Percentiles rank a stretch among this genome's conserved stretches.
Evolutionary conservation across 495 filamentous ascomycete species (phyloP).

Genomic region (Xanthoparmelia taractica): DNA sequence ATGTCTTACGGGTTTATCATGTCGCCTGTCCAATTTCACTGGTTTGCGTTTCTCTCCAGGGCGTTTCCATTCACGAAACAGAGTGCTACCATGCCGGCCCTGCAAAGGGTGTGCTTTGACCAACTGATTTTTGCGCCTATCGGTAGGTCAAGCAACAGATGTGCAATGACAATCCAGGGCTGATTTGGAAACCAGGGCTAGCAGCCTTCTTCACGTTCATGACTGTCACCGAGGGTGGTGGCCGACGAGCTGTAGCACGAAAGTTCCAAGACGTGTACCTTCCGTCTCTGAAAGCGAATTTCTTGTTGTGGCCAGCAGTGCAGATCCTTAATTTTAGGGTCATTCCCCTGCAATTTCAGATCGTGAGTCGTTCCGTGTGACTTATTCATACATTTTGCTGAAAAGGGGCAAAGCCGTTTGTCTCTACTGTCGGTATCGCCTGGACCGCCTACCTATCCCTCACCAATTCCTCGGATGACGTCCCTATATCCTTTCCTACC

Average conservation of each 20-base stretch:
- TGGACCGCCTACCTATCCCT: conserved; percentile 99
- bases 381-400: neutral
- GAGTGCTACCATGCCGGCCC: conserved; percentile 61
- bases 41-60: conserved; percentile 82
- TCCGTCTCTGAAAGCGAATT: conserved; percentile 93
- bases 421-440: conserved; percentile 90
- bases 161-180: neutral
- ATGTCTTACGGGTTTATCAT: conserved; percentile 95
- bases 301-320: conserved; percentile 88
- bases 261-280: conserved; percentile 93
- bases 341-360: conserved; percentile 91
- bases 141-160: conserved; percentile 39
- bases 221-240: conserved; percentile 92
- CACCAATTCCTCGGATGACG: conserved; percentile 78
- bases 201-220: conserved; percentile 90
- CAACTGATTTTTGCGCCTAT: conserved; percentile 93
- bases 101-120: conserved; percentile 88
- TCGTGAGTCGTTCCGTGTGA: conserved; percentile 53
- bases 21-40: conserved; percentile 93
- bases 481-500: conserved; percentile 1
- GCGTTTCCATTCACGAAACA: conserved; percentile 78
- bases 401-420: conserved; percentile 64
- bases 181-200: conserved; percentile 50
- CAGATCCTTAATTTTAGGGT: conserved; percentile 96
- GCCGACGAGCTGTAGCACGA: conserved; percentile 63